Base-by-base conservation (phyloP, 2,329 filamentous ascomycete species). In the Xylaria sp. region DNA sequence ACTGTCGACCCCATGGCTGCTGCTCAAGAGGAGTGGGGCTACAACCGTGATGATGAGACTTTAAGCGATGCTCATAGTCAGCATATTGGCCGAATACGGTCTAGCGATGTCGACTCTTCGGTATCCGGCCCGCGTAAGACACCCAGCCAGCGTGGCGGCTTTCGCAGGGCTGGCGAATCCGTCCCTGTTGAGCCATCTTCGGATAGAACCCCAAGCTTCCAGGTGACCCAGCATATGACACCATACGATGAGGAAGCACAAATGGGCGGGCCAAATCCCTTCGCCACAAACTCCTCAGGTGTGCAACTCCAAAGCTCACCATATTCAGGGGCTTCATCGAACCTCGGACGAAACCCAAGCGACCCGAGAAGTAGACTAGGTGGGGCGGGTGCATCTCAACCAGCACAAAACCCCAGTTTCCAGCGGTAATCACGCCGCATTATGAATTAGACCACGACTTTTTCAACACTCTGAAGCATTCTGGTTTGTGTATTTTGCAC, bases 1-100 rank as follows among this genome's bases (percentile, higher is more conserved):
- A 75, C 80, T 0, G 75, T 82, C 18, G 76, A 81, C 65, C 78
- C 80, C 3, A 65, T 77, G 3, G 66, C 60, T 37, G 78, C 79
- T 20, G 79, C 77, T 4, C 74, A 75, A n/a, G 81, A 82, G 8
- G 81, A 81, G 39, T 83, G 80, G 79, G 80, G 78, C 1, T 80
- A 77, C 65, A 78, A 78, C 59, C 77, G 75, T 18, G 80, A 83
- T 59, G 81, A 83, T 25, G 74, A 79, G 61, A 79, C 78, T 1
- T 73, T 80, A 18, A 74, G 70, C 28, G 73, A 76, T 15, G 74
- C 76, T 28, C 77, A 76, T 7, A 75, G 78, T 13, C 72, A 74
- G 9, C 77, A 78, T 3, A 71, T 80, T 0, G 80, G 82, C 59
- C 78, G 78, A 41, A 75, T 73, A 23, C 81, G 82, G 10, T 80